Evolutionary conservation across 1,284 basidiomycete genomes (phyloP).

Genomic region (Anthracocystis walkeri): DNA sequence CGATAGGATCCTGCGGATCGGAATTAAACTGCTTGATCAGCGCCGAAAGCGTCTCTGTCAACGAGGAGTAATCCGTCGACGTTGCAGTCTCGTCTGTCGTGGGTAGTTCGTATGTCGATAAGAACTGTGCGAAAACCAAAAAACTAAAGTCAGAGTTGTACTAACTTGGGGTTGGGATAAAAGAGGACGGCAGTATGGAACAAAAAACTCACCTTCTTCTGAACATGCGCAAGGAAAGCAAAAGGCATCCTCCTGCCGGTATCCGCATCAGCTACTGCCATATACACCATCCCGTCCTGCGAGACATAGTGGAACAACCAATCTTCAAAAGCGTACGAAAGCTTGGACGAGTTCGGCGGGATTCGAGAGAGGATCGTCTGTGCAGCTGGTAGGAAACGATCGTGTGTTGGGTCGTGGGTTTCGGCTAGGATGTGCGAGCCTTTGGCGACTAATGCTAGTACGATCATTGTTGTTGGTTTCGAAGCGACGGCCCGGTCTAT

Average conservation of each 20-base stretch:
- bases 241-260: constrained; percentile 84
- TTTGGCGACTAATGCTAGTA: constrained; percentile 64
- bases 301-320: constrained; percentile 92
- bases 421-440: constrained; percentile 56
- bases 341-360: constrained; percentile 90
- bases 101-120: constrained; percentile 38
- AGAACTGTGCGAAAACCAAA: constrained; percentile 26
- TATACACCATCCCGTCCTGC: constrained; percentile 76
- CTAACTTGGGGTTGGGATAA: too few relatives aligned
- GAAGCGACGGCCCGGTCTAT: neutral
- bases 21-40: constrained; percentile 81
- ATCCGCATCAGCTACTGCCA: constrained; percentile 90
- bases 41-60: constrained; percentile 57
- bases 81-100: neutral
- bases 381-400: constrained; percentile 74
- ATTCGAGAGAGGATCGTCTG: constrained; percentile 94
- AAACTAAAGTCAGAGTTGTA: neutral
- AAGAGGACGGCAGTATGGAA: too few relatives aligned
- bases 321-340: constrained; percentile 79
- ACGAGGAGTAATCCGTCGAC: constrained; percentile 25
- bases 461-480: constrained; percentile 46
- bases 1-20: constrained; percentile 89
- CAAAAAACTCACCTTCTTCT: constrained; percentile 76
- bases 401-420: constrained; percentile 57
- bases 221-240: constrained; percentile 87